A percentile compares a stretch with the other conserved stretches of the same genome.
Evolutionary conservation across 495 filamentous ascomycete genomes (phyloP).

Genomic region (Podospora conica): DNA sequence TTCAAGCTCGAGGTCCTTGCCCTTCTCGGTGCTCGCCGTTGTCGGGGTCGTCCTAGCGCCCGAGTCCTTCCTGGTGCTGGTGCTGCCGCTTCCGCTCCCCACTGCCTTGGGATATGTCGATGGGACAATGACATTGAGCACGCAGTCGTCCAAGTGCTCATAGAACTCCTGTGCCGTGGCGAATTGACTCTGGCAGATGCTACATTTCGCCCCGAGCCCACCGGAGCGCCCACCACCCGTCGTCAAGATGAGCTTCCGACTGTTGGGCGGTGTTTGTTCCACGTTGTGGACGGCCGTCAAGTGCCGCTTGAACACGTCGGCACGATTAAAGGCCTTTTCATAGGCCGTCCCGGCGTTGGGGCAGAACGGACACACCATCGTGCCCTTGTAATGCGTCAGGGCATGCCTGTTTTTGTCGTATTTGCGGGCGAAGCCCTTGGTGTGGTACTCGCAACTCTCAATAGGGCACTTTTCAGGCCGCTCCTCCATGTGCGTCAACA

Average conservation of each 20-base stretch:
- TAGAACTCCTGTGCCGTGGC: conserved; percentile 94
- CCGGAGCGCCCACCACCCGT: conserved; percentile 18
- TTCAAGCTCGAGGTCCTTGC: conserved; percentile 23
- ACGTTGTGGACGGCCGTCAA: conserved; percentile 89
- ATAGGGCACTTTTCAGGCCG: conserved; percentile 97
- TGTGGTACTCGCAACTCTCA: conserved; percentile 86
- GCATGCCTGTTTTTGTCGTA: conserved; percentile 99
- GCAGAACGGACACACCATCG: conserved; percentile 98
- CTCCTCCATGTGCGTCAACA: conserved; percentile 92
- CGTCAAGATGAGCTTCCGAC: conserved; percentile 56
- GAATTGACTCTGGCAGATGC: conserved; percentile 89
- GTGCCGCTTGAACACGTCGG: conserved; percentile 98
- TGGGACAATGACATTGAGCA: conserved; percentile 91
- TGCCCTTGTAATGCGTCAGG: conserved; percentile 97
- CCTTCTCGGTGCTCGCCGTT: conserved; percentile 25
- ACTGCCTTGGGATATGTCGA: conserved; percentile 54
- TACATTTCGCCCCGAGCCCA: conserved; percentile 84
- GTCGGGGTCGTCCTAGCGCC: conserved; percentile 22
- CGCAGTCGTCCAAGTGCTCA: conserved; percentile 97
- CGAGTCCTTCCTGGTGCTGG: conserved; percentile 25
- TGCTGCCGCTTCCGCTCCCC: conserved; percentile 20
- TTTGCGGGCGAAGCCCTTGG: conserved; percentile 92
- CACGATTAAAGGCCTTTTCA: conserved; percentile 97
- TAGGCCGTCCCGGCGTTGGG: conserved; percentile 84
- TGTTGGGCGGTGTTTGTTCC: conserved; percentile 93